A percentile compares a stretch with the other conserved stretches of the same genome.
Evolutionary conservation across 805 yeast genomes (phyloP).

Genomic region (Saturnispora hagleri): DNA sequence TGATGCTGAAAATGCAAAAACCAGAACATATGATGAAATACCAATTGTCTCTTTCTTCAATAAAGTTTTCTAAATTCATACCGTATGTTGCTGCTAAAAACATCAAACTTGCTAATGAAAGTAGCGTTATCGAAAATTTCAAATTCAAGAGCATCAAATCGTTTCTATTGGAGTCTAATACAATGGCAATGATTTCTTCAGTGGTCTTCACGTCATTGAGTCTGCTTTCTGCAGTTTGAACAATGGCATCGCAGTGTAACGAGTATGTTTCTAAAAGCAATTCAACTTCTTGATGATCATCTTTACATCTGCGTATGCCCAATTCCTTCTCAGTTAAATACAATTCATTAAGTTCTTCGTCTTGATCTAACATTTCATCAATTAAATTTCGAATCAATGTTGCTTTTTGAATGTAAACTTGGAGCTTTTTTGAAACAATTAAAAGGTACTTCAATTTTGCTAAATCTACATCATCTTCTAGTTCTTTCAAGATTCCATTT

Average conservation of each 20-base stretch:
- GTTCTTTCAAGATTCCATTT: conserved; percentile 59
- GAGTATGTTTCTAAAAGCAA: conserved; percentile 84
- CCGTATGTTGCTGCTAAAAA: conserved; percentile 86
- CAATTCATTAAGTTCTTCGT: conserved; percentile 75
- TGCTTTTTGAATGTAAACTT: conserved; percentile 79
- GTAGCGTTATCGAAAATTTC: conserved; percentile 70
- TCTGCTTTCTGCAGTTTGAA: conserved; percentile 74
- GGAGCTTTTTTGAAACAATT: conserved; percentile 75
- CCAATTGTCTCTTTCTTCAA: conserved; percentile 74
- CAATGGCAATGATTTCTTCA: conserved; percentile 89
- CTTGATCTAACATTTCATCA: conserved; percentile 79
- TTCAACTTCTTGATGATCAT: conserved; percentile 82
- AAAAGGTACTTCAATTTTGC: conserved; percentile 68
- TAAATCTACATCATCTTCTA: conserved; percentile 77
- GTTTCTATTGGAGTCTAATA: conserved; percentile 88
- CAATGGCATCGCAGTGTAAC: conserved; percentile 87
- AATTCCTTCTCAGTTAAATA: conserved; percentile 55
- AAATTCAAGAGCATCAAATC: conserved; percentile 84
- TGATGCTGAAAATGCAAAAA: conserved; percentile 30
- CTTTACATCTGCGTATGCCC: conserved; percentile 39
- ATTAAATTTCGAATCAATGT: conserved; percentile 71
- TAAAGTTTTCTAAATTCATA: conserved; percentile 88
- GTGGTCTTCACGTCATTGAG: conserved; percentile 82
- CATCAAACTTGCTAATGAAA: conserved; percentile 73
- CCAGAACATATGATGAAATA: conserved; percentile 44